Percentiles rank a stretch among this genome's conserved stretches.
Evolutionary conservation across 495 filamentous ascomycete genomes (phyloP).

Genomic region (Copromyces sp.): DNA sequence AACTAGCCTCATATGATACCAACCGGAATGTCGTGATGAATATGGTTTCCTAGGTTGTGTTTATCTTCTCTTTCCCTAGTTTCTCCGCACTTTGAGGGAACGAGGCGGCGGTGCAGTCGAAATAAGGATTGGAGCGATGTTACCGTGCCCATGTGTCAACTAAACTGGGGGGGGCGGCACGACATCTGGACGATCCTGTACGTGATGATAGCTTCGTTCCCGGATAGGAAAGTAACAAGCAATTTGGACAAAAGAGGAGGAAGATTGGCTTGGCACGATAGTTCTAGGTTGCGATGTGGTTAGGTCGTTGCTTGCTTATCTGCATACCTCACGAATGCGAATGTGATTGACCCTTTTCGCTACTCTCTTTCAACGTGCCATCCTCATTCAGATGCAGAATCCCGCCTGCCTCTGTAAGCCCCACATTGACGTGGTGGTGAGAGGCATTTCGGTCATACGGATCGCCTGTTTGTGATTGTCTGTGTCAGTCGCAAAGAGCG

Average conservation of each 20-base stretch:
- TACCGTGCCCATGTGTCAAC: not conserved
- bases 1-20: not conserved
- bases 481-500: not conserved
- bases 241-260: not conserved
- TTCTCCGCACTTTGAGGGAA: not conserved
- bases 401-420: not conserved
- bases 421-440: conserved; percentile 1
- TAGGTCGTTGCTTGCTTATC: not conserved
- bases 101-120: not conserved
- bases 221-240: not conserved
- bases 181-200: not conserved
- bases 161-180: not conserved
- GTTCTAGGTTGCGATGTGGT: not conserved
- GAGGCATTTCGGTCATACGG: not conserved
- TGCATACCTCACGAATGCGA: not conserved
- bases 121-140: not conserved
- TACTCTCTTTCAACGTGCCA: not conserved
- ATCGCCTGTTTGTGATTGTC: not conserved
- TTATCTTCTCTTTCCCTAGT: not conserved
- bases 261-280: not conserved
- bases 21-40: not conserved
- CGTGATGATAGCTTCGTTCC: not conserved
- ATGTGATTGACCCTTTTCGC: not conserved
- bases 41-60: not conserved
- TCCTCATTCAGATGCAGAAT: not conserved